Evolutionary conservation across 148 eudicot species (phyloP), one percentile per base, ranked within the genome.

Genomic region (Pharnaceum exiguum): DNA sequence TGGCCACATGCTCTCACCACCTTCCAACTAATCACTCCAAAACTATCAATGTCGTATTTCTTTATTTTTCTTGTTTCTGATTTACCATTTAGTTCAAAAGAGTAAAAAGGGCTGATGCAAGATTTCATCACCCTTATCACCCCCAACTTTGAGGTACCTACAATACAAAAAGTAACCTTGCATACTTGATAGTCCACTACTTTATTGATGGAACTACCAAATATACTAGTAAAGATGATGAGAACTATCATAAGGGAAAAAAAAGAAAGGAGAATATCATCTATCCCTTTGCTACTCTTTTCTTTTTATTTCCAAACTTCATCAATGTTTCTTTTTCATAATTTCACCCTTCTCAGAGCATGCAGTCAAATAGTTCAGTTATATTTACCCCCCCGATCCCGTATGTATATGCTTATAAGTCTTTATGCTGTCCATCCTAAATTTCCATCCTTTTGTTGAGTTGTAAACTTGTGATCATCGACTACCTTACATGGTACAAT

Each of bases 1-100:
- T 79, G 78, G 74, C 85, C 85, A 83, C 82, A 69, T 74, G 80
- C 82, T 54, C 19, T 70, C 75, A 61, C 63, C 28, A 48, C 53
- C 74, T 48, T 70, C 63, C 51, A 60, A 62, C 52, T 37, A 72
- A 60, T 63, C 26, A 36, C 35, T 52, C 44, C 30, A 26, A 31
- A 10, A 33, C 17, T 56, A 36, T 58, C 46, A 12, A 36, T 65
- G 32, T n/a, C n/a, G n/a, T 64, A 63, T 48, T 60, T 45, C 39
- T 4, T 49, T 32, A 46, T 43, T 42, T 46, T 35, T 46, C 58
- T 17, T 35, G 25, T 36, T n/a, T 53, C 11, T 57, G 45, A 45
- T 71, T 39, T 46, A 45, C 46, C 63, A 53, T 56, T 48, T 17
- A 17, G 29, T 15, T 15, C 38, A n/a, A 51, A 55, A 51, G 47